These are phyloP conservation scores for Stephania japonica DNA, from an alignment of 164 flowering plant genomes.

Conservation along the genomic window DNA sequence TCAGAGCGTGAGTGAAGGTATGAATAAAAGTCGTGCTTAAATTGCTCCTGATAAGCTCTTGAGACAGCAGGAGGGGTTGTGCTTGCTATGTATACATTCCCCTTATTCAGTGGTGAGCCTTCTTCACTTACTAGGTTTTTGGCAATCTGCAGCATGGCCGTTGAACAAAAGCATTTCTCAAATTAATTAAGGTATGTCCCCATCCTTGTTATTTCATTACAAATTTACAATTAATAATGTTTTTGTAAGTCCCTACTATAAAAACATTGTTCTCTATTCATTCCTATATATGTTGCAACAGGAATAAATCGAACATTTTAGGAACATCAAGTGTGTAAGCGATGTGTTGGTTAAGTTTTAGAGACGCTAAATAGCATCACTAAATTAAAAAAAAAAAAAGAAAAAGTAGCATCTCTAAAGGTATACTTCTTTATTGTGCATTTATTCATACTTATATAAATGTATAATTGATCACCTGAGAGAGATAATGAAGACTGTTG, in stretches of 20 bases:
- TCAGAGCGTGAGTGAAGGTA: constrained; percentile 43
- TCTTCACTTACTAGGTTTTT: constrained; percentile 19
- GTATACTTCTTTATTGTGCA: not conserved
- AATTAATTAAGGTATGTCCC: too few species aligned
- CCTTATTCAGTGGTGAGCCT: constrained; percentile 26
- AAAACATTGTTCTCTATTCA: too few species aligned
- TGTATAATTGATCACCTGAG: constrained; percentile 32
- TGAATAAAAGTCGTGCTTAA: constrained; percentile 34
- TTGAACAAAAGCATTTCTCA: not conserved
- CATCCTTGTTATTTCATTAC: too few species aligned
- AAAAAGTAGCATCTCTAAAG: too few species aligned
- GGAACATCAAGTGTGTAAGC: too few species aligned
- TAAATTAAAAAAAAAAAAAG: too few species aligned
- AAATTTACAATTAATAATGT: too few species aligned
- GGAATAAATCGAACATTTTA: too few species aligned
- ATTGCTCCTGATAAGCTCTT: constrained; percentile 41
- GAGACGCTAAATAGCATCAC: too few species aligned
- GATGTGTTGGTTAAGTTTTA: too few species aligned
- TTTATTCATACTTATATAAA: not conserved
- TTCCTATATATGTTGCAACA: too few species aligned
- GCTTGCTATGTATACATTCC: constrained; percentile 38
- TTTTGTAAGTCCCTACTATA: too few species aligned
- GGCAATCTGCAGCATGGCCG: constrained; percentile 35
- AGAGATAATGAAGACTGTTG: constrained; percentile 55
- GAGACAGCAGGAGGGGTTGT: constrained; percentile 35